These are phyloP conservation scores for Mycosphaerelloides madeirae DNA, from an alignment of 2,329 filamentous ascomycete species.

Conservation along the genomic window DNA sequence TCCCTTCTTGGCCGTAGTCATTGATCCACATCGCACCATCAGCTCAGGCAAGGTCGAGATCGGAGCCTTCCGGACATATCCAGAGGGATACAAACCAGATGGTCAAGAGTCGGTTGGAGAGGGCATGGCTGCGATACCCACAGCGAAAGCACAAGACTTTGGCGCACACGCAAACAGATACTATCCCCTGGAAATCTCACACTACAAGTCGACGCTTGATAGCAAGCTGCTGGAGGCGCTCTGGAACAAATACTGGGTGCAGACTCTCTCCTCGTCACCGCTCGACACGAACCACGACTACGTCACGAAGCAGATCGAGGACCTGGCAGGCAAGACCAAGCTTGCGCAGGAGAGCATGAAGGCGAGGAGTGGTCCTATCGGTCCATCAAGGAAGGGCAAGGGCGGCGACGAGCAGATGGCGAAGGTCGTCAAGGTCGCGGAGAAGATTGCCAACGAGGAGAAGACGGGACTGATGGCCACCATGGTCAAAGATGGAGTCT, in stretches of 20 bases:
- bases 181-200: conserved; percentile 84
- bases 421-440: conserved; percentile 59
- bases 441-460: conserved; percentile 58
- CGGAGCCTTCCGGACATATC: conserved; percentile 89
- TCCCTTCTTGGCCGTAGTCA: conserved; percentile 91
- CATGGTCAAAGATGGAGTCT: conserved; percentile 60
- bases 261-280: conserved; percentile 86
- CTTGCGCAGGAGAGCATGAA: conserved; percentile 35
- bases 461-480: conserved; percentile 58
- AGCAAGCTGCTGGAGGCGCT: conserved; percentile 77
- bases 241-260: conserved; percentile 99
- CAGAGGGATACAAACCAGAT: conserved; percentile 62
- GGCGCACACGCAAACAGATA: conserved; percentile 87
- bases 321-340: conserved; percentile 76
- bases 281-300: conserved; percentile 91
- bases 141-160: conserved; percentile 94
- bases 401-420: conserved; percentile 49
- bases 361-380: conserved; percentile 22
- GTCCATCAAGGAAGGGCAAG: conserved; percentile 25
- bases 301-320: conserved; percentile 83
- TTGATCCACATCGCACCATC: conserved; percentile 93
- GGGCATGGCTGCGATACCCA: conserved; percentile 72
- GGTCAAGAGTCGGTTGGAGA: conserved; percentile 41
- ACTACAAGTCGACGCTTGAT: conserved; percentile 92
- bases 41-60: conserved; percentile 95